A percentile compares a stretch with the other conserved stretches of the same genome.
These are phyloP conservation scores for Ceratobasidium sp. DNA, from an alignment of 1,284 basidiomycete genomes.

Conservation along the genomic window DNA sequence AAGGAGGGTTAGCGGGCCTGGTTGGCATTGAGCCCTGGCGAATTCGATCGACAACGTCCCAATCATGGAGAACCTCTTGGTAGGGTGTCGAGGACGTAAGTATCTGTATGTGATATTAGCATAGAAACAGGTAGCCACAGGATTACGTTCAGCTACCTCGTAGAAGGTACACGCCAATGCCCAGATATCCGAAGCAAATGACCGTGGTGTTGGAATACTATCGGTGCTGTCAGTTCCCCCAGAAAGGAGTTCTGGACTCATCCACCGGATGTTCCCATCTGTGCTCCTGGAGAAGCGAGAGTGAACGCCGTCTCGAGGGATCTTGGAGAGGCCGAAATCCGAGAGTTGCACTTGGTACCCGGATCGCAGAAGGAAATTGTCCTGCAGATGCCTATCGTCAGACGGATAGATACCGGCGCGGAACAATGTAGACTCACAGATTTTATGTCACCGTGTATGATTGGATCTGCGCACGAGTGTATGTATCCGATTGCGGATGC, in stretches of 20 bases:
- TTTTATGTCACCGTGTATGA: slow-evolving; percentile 35
- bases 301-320: slow-evolving; percentile 1
- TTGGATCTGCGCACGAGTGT: slow-evolving; percentile 8
- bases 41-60: background rate
- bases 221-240: background rate
- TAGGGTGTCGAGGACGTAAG: slow-evolving; percentile 9
- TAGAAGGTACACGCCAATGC: slow-evolving; percentile 37
- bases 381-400: background rate
- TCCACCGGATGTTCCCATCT: slow-evolving; percentile 11
- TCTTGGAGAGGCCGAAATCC: slow-evolving; percentile 32
- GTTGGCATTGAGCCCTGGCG: background rate
- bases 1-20: background rate
- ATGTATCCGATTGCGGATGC: slow-evolving; percentile 23
- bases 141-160: background rate
- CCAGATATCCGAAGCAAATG: slow-evolving; percentile 34
- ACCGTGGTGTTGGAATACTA: slow-evolving; percentile 2
- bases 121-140: background rate
- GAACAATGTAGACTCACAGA: slow-evolving; percentile 9
- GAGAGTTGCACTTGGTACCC: slow-evolving; percentile 32
- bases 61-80: background rate
- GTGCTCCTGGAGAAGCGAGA: slow-evolving; percentile 25
- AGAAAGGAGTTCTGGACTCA: slow-evolving; percentile 35
- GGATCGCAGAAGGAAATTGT: slow-evolving; percentile 25
- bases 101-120: slow-evolving; percentile 1
- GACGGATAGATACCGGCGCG: too few species aligned